Evolutionary conservation across 768 basidiomycete species (phyloP).

Genomic region (Kwoniella botswanensis): DNA sequence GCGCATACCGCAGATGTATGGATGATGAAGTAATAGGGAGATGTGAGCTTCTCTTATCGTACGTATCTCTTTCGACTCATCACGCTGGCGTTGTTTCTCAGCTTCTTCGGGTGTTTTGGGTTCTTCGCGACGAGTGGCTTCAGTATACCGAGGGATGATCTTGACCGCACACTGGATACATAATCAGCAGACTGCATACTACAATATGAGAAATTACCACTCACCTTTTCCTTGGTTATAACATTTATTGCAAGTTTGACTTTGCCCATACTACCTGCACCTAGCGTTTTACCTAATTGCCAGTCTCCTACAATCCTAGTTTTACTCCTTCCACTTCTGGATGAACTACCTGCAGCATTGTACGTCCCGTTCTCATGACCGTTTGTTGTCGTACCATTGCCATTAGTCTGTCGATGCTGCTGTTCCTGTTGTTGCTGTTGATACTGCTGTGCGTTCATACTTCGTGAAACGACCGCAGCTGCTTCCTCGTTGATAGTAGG

Average conservation of each 20-base stretch:
- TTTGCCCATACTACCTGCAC: slow-evolving; percentile 98
- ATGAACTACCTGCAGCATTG: slow-evolving; percentile 5
- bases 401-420: neutral
- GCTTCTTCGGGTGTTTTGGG: slow-evolving; percentile 59
- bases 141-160: slow-evolving; percentile 86
- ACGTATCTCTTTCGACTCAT: slow-evolving; percentile 93
- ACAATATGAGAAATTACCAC: slow-evolving; percentile 42
- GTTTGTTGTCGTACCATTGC: slow-evolving; percentile 2
- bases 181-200: slow-evolving; percentile 5
- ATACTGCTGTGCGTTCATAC: slow-evolving; percentile 21
- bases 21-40: slow-evolving; percentile 94
- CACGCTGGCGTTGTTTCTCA: slow-evolving; percentile 79
- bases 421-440: neutral
- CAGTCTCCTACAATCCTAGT: slow-evolving; percentile 84
- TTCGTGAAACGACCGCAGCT: slow-evolving; percentile 19
- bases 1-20: slow-evolving; percentile 98
- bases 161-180: slow-evolving; percentile 86
- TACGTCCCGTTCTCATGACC: slow-evolving; percentile 1
- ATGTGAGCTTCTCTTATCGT: slow-evolving; percentile 95
- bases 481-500: slow-evolving; percentile 49
- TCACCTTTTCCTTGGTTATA: slow-evolving; percentile 86
- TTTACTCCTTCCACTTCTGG: slow-evolving; percentile 24
- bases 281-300: slow-evolving; percentile 92
- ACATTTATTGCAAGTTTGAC: slow-evolving; percentile 94
- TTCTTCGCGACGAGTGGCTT: slow-evolving; percentile 61